Evolutionary conservation across 2,329 filamentous ascomycete genomes (phyloP), one percentile per base, ranked within the genome.

Genomic region (Ophiostoma fasciatum): DNA sequence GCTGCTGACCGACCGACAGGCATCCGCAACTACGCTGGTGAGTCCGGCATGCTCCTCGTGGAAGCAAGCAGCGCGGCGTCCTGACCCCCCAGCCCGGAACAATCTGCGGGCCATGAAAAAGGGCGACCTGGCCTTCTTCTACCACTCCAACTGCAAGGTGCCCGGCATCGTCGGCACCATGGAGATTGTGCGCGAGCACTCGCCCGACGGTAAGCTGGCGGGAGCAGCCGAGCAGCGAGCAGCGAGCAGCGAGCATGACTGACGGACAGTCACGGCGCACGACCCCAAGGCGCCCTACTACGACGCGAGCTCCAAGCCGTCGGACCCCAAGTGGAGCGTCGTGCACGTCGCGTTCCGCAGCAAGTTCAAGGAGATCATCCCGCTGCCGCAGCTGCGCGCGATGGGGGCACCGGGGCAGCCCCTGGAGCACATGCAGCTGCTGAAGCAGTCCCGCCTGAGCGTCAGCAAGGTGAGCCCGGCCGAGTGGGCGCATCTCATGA

Each of bases 41-140:
- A 28, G 44, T 12, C 3, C 9, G 4, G 13, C 4, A 14, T 14
- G 13, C 5, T 14, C 4, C 27, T 26, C 25, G 13, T 28, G 9
- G 18, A 20, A 27, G n/a, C 26, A 6, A 14, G n/a, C 11, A 12
- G 12, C 27, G 4, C 5, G 15, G 7, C n/a, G 5, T 23, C 7
- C 26, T 29, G 28, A 37, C 10, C 28, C n/a, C 13, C 7, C 28
- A 58, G 88, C 88, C 7, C 74, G 83, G 19, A 96, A 94, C 51
- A 84, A 94, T 53, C 77, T 98, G 60, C 74, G 82, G 21, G 72
- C 75, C 8, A 98, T 98, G 90, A 85, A 82, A 48, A 75, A 77
- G 38, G 87, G 87, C 34, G 90, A 98, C 51, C 66, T 87, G 22
- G 87, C 85, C 19, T 96, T 98, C 61, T 96, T 98, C 61, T 96